Conservation (phyloP, 805 yeast genomes). For the Vanderwaltozyma polyspora region DNA sequence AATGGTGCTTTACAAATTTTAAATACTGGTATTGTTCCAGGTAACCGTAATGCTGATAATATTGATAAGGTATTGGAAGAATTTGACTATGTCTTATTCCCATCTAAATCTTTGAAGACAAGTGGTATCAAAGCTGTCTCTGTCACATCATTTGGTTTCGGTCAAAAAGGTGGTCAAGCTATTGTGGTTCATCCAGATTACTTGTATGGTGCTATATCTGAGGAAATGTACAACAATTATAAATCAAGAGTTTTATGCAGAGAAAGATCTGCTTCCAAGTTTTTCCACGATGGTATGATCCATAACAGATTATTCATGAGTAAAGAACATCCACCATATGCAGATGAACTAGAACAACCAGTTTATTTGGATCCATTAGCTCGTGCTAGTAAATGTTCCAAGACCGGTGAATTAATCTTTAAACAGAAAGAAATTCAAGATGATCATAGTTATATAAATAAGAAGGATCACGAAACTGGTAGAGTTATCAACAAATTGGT, state of each 20-base stretch:
- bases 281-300: slow-evolving; percentile 90
- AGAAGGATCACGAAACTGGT: slow-evolving; percentile 41
- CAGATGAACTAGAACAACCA: slow-evolving; percentile 73
- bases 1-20: slow-evolving; percentile 94
- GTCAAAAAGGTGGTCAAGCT: slow-evolving; percentile 98
- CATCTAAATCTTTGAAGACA: slow-evolving; percentile 85
- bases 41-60: slow-evolving; percentile 97
- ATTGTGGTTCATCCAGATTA: slow-evolving; percentile 87
- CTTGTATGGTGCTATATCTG: slow-evolving; percentile 72
- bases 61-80: slow-evolving; percentile 75
- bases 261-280: slow-evolving; percentile 83
- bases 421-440: slow-evolving; percentile 41
- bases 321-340: slow-evolving; percentile 88
- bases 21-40: slow-evolving; percentile 90
- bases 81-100: slow-evolving; percentile 82
- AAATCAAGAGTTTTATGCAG: slow-evolving; percentile 60
- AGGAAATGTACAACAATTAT: slow-evolving; percentile 60
- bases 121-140: slow-evolving; percentile 97
- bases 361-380: slow-evolving; percentile 96
- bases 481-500: slow-evolving; percentile 48
- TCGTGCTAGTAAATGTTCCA: slow-evolving; percentile 23
- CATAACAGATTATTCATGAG: slow-evolving; percentile 85
- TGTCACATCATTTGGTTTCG: slow-evolving; percentile 95
- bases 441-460: slow-evolving; percentile 32
- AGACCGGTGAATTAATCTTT: slow-evolving; percentile 36